phyloP scores from a whole-genome alignment of 78 protist genomes.

The Dictyostelium citrinum region DNA sequence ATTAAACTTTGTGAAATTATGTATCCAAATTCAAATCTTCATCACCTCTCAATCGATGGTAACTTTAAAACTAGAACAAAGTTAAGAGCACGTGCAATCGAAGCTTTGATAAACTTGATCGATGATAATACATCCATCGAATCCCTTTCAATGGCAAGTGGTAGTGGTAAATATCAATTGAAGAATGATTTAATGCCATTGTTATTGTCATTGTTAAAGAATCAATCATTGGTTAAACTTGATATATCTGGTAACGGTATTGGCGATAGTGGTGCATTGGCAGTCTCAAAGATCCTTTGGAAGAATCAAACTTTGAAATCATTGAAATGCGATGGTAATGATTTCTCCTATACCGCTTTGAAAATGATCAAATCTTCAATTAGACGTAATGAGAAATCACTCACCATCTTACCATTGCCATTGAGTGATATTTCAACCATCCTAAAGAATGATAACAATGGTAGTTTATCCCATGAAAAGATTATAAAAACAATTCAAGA shows the following conservation, averaged over 20 bases:
- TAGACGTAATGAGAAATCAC: slow-evolving; percentile 31
- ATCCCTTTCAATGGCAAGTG: slow-evolving; percentile 21
- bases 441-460: slow-evolving; percentile 7
- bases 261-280: slow-evolving; percentile 69
- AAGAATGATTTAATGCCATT: slow-evolving; percentile 58
- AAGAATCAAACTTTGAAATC: slow-evolving; percentile 55
- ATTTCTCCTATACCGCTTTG: slow-evolving; percentile 23
- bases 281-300: slow-evolving; percentile 43
- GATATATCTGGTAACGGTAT: slow-evolving; percentile 52
- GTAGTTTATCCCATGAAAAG: slow-evolving; percentile 6
- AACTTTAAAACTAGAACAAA: slow-evolving; percentile 40
- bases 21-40: slow-evolving; percentile 63
- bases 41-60: slow-evolving; percentile 52
- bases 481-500: slow-evolving; percentile 20
- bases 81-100: slow-evolving; percentile 32
- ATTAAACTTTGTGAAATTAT: slow-evolving; percentile 60
- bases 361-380: slow-evolving; percentile 53
- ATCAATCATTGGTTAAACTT: slow-evolving; percentile 46
- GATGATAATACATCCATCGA: slow-evolving; percentile 43
- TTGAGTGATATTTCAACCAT: slow-evolving; percentile 8
- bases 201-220: slow-evolving; percentile 25
- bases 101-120: slow-evolving; percentile 34
- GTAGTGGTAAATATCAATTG: background rate
- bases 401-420: slow-evolving; percentile 39
- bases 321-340: slow-evolving; percentile 60